Base-by-base conservation (phyloP, 2,329 filamentous ascomycete genomes). In the Penicillium frequentans region DNA sequence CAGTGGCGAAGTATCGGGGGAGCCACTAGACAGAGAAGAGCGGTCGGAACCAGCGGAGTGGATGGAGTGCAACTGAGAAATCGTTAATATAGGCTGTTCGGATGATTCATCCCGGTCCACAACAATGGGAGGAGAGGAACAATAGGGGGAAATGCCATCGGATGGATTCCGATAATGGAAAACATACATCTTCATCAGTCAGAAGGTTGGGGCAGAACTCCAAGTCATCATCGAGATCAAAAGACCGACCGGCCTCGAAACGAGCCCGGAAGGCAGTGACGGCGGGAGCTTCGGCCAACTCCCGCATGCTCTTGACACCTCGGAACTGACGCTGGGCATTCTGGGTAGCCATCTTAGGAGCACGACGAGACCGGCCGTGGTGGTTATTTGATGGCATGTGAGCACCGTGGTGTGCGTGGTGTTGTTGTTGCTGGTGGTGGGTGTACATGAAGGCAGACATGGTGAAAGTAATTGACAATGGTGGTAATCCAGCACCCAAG, bases 171-270 rank as follows among this genome's bases (percentile, higher is more conserved):
- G 48, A 11, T 21, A n/a, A 29, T 47, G 16, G 8, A 1, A 49
- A 50, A 77, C 76, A 70, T 87, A 96, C 92, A 86, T 96, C 92
- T 77, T 85, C 92, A 79, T 97, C 93, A 35, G 92, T 96, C 80
- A 98, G 82, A 67, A 98, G 84, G 73, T 89, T 87, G 62, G 93
- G 93, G 78, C 93, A 97, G 77, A 98, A 98, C 76, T 96, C 89
- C 79, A 96, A 84, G 74, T 98, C 93, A 73, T 98, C 93, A 71
- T 97, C 93, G 61, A 98, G 84, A 68, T 98, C 93, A 71, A 98
- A 98, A 10, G 93, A 96, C 58, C 92, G 87, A 58, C 90, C 91
- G 63, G 91, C 90, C 79, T 98, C 93, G 67, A 96, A 96, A 71
- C 92, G 88, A 65, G 86, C 86, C 67, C 93, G 90, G 80, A 96